Evolutionary conservation across 2,329 filamentous ascomycete species (phyloP).

Genomic region (Colletotrichum sp.): DNA sequence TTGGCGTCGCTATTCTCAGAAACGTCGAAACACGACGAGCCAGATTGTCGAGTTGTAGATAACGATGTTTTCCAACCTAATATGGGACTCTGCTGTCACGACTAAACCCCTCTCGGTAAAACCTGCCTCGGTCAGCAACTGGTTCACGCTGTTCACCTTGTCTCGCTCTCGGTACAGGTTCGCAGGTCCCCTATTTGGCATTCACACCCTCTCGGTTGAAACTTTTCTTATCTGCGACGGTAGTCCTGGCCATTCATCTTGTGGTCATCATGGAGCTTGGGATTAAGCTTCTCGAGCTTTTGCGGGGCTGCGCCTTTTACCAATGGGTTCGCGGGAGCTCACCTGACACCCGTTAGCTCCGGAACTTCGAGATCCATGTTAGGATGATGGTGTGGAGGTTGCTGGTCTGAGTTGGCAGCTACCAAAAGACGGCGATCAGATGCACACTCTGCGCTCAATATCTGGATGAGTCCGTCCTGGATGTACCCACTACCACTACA

Average conservation of each 20-base stretch:
- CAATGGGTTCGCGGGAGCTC: neutral
- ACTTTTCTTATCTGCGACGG: neutral
- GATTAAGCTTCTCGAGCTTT: neutral
- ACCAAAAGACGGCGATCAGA: neutral
- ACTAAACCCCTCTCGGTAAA: neutral
- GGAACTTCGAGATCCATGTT: neutral
- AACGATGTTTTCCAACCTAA: rapidly evolving
- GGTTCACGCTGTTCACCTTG: rapidly evolving
- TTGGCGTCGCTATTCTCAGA: neutral
- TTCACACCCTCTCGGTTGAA: neutral
- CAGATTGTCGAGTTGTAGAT: neutral
- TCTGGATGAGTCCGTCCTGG: neutral
- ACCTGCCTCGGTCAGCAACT: neutral
- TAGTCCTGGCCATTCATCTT: neutral
- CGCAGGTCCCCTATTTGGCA: neutral
- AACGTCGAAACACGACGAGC: neutral
- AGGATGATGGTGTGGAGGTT: neutral
- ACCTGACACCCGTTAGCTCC: neutral
- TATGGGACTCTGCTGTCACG: neutral
- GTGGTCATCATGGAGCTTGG: neutral
- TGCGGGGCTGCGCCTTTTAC: neutral
- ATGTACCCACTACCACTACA: no score
- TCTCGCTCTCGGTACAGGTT: neutral
- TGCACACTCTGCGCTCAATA: neutral
- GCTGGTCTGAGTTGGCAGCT: neutral